phyloP scores from a whole-genome alignment of 495 filamentous ascomycete genomes.

The Venustampulla echinocandica region DNA sequence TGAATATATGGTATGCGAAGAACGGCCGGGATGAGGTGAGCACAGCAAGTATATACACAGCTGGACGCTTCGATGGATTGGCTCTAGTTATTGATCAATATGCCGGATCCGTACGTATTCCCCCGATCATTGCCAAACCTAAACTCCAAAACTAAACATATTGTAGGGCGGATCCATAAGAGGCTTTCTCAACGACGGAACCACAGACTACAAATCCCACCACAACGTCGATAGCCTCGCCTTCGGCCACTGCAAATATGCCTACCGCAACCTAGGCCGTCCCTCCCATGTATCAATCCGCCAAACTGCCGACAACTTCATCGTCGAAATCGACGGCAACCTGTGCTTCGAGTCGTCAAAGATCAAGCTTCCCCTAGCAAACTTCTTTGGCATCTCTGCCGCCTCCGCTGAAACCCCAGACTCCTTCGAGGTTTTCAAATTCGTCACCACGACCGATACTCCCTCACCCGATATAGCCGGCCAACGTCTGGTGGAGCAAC shows the following conservation, averaged over 20 bases:
- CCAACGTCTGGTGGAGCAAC: slow-evolving; percentile 22
- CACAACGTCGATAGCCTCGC: slow-evolving; percentile 74
- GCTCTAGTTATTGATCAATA: slow-evolving; percentile 82
- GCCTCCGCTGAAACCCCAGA: slow-evolving; percentile 85
- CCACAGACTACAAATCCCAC: slow-evolving; percentile 68
- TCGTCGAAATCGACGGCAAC: slow-evolving; percentile 72
- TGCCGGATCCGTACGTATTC: slow-evolving; percentile 52
- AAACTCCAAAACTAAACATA: slow-evolving; percentile 8
- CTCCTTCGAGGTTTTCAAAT: slow-evolving; percentile 88
- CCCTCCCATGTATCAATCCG: slow-evolving; percentile 67
- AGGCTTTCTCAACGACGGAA: slow-evolving; percentile 91
- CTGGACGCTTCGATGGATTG: slow-evolving; percentile 75
- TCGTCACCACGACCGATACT: slow-evolving; percentile 54
- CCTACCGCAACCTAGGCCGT: slow-evolving; percentile 85
- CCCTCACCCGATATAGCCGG: slow-evolving; percentile 21
- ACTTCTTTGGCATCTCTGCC: slow-evolving; percentile 81
- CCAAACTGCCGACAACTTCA: slow-evolving; percentile 52
- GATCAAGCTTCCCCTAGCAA: slow-evolving; percentile 67
- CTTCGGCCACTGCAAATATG: slow-evolving; percentile 86
- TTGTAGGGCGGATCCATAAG: slow-evolving; percentile 65
- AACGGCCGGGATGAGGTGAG: slow-evolving; percentile 57
- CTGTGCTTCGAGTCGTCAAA: slow-evolving; percentile 78
- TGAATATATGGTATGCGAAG: slow-evolving; percentile 87
- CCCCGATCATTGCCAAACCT: slow-evolving; percentile 13
- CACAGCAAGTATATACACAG: slow-evolving; percentile 71